Base-by-base conservation (phyloP, 1,284 basidiomycete genomes). In the Ustilago curta region DNA sequence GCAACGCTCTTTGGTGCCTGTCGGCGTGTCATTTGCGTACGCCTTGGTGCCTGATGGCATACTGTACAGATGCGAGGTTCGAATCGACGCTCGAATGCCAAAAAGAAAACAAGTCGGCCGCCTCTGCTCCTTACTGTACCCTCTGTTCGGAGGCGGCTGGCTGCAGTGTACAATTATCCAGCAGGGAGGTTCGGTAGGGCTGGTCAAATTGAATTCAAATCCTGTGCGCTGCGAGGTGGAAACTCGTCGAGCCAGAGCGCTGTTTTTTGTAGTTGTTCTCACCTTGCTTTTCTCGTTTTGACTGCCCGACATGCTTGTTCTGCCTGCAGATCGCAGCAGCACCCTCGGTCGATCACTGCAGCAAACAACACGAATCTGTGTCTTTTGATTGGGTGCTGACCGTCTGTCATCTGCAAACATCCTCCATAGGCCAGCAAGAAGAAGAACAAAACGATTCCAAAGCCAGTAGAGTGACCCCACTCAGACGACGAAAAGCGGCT, bases 321-420 rank as follows among this genome's bases (percentile, higher is more conserved):
- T 27, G 27, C 45, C 27, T 31, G 44, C 44, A 47, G 43, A 60
- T 54, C 58, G 64, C 58, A 66, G 54, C 53, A 52, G 37, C 31
- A n/a, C n/a, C n/a, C 8, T 25, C 21, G 48, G 60, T 69, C 67
- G 67, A 69, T 56, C 56, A 59, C 60, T 69, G 67, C 67, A 63
- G 67, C 60, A 52, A 48, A 51, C 56, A 59, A n/a, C 31, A 21
- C 6, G 27, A 27, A 9, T 37, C 31, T 32, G 18, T 47, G 56
- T 23, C 39, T 32, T 55, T 47, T 69, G 59, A 69, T 62, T 69
- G 59, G 66, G 12, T 35, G 31, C 35, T 11, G 32, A 3, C 29
- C n/a, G 21, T 18, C 44, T 45, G 23, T 25, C n/a, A 40, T 16
- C 21, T 40, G 37, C 27, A 42, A 42, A 42, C n/a, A 43, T 52